These are phyloP conservation scores for Zygotorulaspora sp. DNA, from an alignment of 805 yeast species.

Conservation along the genomic window DNA sequence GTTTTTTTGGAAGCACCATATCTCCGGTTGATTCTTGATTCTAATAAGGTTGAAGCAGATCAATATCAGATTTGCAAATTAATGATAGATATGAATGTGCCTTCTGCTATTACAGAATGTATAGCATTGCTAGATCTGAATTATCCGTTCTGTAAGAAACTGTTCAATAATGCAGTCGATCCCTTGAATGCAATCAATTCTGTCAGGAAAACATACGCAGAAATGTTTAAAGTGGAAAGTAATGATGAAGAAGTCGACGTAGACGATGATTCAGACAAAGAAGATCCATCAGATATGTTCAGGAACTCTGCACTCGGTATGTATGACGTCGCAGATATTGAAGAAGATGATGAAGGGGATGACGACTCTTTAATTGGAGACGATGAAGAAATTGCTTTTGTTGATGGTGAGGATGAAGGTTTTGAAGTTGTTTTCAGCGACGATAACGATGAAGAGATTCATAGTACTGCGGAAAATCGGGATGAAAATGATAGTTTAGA, in stretches of 20 bases:
- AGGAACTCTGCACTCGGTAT: slow-evolving; percentile 88
- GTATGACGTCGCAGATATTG: slow-evolving; percentile 79
- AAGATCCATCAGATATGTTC: slow-evolving; percentile 78
- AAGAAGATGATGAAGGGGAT: slow-evolving; percentile 52
- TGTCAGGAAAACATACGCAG: slow-evolving; percentile 53
- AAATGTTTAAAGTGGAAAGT: slow-evolving; percentile 52
- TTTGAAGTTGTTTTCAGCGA: slow-evolving; percentile 35
- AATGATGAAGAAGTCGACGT: slow-evolving; percentile 53
- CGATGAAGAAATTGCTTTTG: slow-evolving; percentile 40
- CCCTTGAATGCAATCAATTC: slow-evolving; percentile 56
- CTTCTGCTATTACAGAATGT: slow-evolving; percentile 52
- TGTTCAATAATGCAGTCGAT: slow-evolving; percentile 55
- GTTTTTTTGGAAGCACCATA: slow-evolving; percentile 32
- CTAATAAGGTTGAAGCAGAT: slow-evolving; percentile 51
- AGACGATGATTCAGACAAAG: slow-evolving; percentile 59
- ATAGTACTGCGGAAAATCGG: slow-evolving; percentile 22
- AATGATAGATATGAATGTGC: slow-evolving; percentile 63
- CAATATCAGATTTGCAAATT: slow-evolving; percentile 58
- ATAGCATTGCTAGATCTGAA: slow-evolving; percentile 68
- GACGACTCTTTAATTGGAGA: slow-evolving; percentile 46
- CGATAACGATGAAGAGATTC: slow-evolving; percentile 33
- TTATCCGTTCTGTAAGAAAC: slow-evolving; percentile 58
- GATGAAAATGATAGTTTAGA: slow-evolving; percentile 16
- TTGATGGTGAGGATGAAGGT: slow-evolving; percentile 36
- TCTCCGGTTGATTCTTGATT: slow-evolving; percentile 42